Evolutionary conservation across 805 yeast genomes (phyloP), one percentile per base, ranked within the genome.

Genomic region (Kluyveromyces aestuarii): DNA sequence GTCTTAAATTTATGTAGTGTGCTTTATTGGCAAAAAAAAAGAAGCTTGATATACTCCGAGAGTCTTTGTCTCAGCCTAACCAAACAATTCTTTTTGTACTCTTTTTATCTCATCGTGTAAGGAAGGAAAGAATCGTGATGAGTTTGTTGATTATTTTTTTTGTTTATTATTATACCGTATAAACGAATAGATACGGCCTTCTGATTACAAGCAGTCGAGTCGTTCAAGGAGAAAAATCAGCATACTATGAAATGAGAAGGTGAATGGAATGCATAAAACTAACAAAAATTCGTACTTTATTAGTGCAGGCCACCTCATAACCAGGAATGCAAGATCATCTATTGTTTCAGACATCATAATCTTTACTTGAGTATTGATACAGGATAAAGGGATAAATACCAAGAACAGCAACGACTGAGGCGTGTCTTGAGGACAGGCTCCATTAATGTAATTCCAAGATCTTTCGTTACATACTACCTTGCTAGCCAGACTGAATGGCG

Each of bases 171-270:
- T 42, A 27, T 45, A 21, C 41, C 44, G 33, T 39, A 11, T 18
- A 45, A 45, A 45, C 37, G 48, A 45, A 45, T 40, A 39, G 38
- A 39, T 40, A 45, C 33, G 27, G 45, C 27, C 18, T 14, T 17
- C n/a, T 17, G 8, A 30, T 30, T 30, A 13, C 35, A 13, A 7
- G 14, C 14, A 30, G 35, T 30, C 14, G 35, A 13, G 8, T 30
- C 14, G 35, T 10, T 10, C 35, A 30, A 13, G 11, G 14, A 30
- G 35, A 30, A 30, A 30, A 30, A 30, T 30, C 11, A 13, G 35
- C 35, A 13, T 30, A 30, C 3, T 11, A 30, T 13, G 2, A 4
- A 30, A 13, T 30, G 4, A 11, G 4, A 30, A 30, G 35, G 35
- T 5, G 35, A 30, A 30, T 5, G 35, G 35, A 30, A 30, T 30